Evolutionary conservation across 164 flowering plant species (phyloP).

Genomic region (Dillenia suffruticosa): DNA sequence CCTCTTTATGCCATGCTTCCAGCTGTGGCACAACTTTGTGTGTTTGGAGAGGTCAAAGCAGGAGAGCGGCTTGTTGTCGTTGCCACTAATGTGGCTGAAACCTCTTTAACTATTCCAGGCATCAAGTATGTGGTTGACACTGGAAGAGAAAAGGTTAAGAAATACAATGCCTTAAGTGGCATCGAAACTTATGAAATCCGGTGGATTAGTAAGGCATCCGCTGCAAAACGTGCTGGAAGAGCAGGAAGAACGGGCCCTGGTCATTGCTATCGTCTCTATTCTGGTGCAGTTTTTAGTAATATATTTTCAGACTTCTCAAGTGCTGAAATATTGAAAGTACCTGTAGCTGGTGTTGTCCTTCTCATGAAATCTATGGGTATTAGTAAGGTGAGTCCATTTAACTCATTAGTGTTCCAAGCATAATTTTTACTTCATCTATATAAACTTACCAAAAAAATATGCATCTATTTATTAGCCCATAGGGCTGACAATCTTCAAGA

Average conservation of each 20-base stretch:
- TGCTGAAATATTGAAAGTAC: conserved; percentile 84
- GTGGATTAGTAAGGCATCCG: conserved; percentile 99
- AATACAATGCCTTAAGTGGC: conserved; percentile 69
- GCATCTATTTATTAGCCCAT: no score
- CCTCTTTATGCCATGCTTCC: conserved; percentile 98
- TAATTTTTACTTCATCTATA: background rate
- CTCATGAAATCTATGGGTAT: conserved; percentile 88
- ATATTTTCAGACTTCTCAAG: conserved; percentile 61
- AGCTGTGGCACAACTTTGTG: conserved; percentile 80
- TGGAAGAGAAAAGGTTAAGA: conserved; percentile 93
- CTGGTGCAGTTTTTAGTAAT: conserved; percentile 77
- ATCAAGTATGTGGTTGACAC: conserved; percentile 96
- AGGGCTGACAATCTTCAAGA: no score
- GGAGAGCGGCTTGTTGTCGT: conserved; percentile 92
- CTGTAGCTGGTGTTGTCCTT: conserved; percentile 90
- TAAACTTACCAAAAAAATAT: no score
- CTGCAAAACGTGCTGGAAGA: conserved; percentile 95
- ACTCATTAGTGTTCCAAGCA: no score
- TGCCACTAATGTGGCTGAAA: conserved; percentile 98
- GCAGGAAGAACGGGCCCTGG: conserved; percentile 99
- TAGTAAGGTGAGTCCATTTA: conserved; percentile 46
- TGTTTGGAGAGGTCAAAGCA: conserved; percentile 66
- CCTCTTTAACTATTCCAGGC: conserved; percentile 97
- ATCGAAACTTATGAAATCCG: conserved; percentile 84
- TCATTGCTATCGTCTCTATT: conserved; percentile 90